Base-by-base conservation (phyloP, 257 asterid species). In the Rubia yunnanensis region DNA sequence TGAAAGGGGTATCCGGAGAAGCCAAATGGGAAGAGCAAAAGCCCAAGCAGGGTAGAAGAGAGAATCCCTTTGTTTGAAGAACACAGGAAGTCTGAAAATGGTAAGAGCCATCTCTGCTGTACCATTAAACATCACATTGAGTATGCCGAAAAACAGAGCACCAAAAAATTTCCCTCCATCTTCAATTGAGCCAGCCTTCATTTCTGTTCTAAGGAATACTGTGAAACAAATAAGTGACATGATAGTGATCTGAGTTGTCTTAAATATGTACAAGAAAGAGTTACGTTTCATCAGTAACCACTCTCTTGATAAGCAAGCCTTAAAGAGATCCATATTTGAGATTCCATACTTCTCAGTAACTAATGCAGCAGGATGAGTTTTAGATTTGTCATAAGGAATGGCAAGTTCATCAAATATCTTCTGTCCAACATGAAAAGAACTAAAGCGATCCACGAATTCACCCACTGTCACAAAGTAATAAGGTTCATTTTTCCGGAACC, bases 41-140 rank as follows among this genome's bases (percentile, higher is more conserved):
- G 98, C 98, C 98, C 98, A 92, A 50, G 98, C 92, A 10, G 98
- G 98, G 78, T 70, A 92, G 80, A 92, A 87, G 44, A 87, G 77
- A 68, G 89, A 87, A 67, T 89, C 96, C 72, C 98, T 74, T 64
- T 92, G 98, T 74, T 89, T 89, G 60, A 85, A 92, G 85, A 88
- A 91, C 62, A 88, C 95, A 0, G 98, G 98, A 75, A 91, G 95
- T 73, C 98, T 79, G 58, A 81, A 54, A 61, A 87, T 69, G 5
- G 87, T 86, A 67, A 92, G 68, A 10, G 94, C 96, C 62, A 89
- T 86, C 83, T 92, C 98, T 10, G 92, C 88, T 6, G 92, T 82
- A 60, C 98, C 96, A 70, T 89, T 89, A 63, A 92, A 92, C 96
- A 92, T 92, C 79, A 92, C 91, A 70, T 85, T 92, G 6, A 92